Percentiles rank a stretch among this genome's conserved stretches.
These are phyloP conservation scores for Schizopora paradoxa DNA, from an alignment of 1,284 basidiomycete species.

Conservation along the genomic window DNA sequence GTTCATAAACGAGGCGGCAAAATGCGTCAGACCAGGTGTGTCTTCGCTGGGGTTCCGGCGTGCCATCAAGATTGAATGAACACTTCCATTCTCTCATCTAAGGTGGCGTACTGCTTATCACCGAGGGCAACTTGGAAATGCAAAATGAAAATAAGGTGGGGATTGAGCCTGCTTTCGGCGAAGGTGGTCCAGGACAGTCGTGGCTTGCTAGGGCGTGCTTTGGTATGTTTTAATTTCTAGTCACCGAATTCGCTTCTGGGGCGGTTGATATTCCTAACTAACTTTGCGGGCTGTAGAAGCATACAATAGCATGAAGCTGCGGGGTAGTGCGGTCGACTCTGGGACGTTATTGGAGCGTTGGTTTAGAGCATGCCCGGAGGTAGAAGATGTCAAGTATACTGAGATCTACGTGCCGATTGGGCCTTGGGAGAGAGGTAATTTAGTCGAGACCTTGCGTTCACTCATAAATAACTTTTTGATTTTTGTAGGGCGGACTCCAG, in stretches of 20 bases:
- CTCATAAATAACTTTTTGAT: not conserved
- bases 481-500: constrained; percentile 6
- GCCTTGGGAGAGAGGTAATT: constrained; percentile 19
- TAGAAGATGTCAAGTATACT: constrained; percentile 13
- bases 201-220: constrained; percentile 18
- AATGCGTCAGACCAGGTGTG: constrained; percentile 19
- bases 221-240: constrained; percentile 6
- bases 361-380: constrained; percentile 12
- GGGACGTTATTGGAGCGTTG: constrained; percentile 10
- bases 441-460: not conserved
- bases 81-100: not conserved
- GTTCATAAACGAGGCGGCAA: constrained; percentile 17
- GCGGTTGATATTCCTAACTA: not conserved
- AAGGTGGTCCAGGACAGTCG: constrained; percentile 17
- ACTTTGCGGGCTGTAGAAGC: constrained; percentile 14
- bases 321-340: constrained; percentile 13
- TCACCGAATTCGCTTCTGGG: too few relatives aligned
- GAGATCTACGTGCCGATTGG: constrained; percentile 19
- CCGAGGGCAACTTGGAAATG: constrained; percentile 19
- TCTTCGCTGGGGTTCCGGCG: not conserved
- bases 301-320: constrained; percentile 16
- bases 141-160: constrained; percentile 15
- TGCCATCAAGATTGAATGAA: not conserved
- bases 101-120: constrained; percentile 20
- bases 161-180: constrained; percentile 14